phyloP scores from a whole-genome alignment of 768 basidiomycete genomes.

The Kwoniella newhampshirensis region DNA sequence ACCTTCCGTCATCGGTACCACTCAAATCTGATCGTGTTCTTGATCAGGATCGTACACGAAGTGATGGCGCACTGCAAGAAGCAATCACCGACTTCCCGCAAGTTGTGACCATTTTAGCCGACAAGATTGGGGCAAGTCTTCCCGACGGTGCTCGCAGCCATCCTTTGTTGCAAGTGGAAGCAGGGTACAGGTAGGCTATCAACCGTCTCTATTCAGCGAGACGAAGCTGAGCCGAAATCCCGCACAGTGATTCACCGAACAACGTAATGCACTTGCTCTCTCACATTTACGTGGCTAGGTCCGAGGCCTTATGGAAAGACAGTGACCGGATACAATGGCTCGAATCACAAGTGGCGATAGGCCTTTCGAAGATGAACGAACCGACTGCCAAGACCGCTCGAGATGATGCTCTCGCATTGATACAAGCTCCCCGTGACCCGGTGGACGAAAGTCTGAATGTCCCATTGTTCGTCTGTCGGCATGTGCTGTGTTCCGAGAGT shows the following conservation, averaged over 20 bases:
- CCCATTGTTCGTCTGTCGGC: conserved; percentile 57
- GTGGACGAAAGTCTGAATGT: conserved; percentile 28
- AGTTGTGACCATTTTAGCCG: conserved; percentile 75
- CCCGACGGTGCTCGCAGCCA: conserved; percentile 63
- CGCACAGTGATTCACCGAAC: conserved; percentile 52
- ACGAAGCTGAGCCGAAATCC: neutral
- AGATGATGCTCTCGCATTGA: conserved; percentile 29
- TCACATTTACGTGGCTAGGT: conserved; percentile 81
- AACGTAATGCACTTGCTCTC: conserved; percentile 70
- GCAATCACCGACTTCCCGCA: conserved; percentile 78
- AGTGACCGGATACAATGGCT: conserved; percentile 68
- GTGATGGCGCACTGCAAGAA: conserved; percentile 68
- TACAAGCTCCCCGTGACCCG: conserved; percentile 36
- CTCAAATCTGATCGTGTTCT: conserved; percentile 16
- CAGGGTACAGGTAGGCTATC: conserved; percentile 65
- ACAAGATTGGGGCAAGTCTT: conserved; percentile 74
- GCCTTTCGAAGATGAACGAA: conserved; percentile 53
- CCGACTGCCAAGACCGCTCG: conserved; percentile 42
- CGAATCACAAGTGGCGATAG: conserved; percentile 58
- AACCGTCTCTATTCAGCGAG: neutral
- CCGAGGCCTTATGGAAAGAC: conserved; percentile 78
- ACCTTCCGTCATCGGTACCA: neutral
- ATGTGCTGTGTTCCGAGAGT: conserved; percentile 67
- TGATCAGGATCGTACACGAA: conserved; percentile 60
- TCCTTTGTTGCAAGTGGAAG: conserved; percentile 67